Base-by-base conservation (phyloP, 371 early-diverging fungal species). In the Lichtheimia hyalospora region DNA sequence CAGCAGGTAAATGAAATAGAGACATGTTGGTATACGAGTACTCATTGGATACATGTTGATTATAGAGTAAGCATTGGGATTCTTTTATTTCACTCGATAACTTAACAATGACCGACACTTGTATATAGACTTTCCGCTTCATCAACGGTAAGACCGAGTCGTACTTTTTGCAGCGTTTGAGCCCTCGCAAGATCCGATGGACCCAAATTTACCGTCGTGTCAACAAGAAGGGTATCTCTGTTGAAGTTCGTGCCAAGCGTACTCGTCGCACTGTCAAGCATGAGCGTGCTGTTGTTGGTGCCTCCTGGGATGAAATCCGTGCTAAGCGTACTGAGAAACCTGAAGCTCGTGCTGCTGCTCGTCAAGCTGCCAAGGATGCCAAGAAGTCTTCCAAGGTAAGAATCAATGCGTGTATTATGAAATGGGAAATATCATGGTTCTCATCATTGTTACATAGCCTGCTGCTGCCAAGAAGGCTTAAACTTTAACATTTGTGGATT, bases 181-280 rank as follows among this genome's bases (percentile, higher is more conserved):
- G 96, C 89, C 96, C 96, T 54, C 93, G 97, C 74, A 96, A 96
- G 89, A 87, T 97, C 75, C 84, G 88, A 84, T 98, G 98, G 98
- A 97, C 98, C 57, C 84, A 88, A 43, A 91, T 96, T 71, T 97
- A 89, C 94, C 94, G 98, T 81, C 94, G 94, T 81, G 86, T 95
- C 75, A 93, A 97, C 92, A 94, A 94, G 91, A 98, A 98, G 94
- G 98, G 96, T 81, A 88, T 94, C 79, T 91, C 91, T 72, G 95
- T 94, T 78, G 97, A 96, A 84, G 86, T 89, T 54, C 75, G 92
- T 82, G 96, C 96, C 93, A 98, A 96, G 93, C 91, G 95, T 75
- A 87, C 92, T 64, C 92, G 93, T 77, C 89, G 92, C 72, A 84
- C 91, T 58, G 96, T 96, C 81, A 97, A 98, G 92, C 90, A 85